These are phyloP conservation scores for Calonectria henricotiae DNA, from an alignment of 2,329 filamentous ascomycete species.

Conservation along the genomic window DNA sequence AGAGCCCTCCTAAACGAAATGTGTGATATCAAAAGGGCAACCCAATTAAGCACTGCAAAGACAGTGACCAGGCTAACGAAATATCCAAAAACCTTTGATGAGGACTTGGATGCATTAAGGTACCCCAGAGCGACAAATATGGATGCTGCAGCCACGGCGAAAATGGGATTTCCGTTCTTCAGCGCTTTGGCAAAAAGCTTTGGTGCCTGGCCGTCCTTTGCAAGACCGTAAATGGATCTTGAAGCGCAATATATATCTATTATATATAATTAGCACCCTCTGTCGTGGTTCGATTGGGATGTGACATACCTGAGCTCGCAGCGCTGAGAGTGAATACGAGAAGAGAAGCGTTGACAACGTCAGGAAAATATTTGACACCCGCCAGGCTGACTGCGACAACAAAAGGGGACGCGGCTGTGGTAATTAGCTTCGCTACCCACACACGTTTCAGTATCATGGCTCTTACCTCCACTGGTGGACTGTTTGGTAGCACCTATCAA, in stretches of 20 bases:
- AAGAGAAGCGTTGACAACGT: conserved; percentile 49
- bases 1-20: conserved; percentile 59
- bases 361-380: conserved; percentile 43
- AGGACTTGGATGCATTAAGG: conserved; percentile 59
- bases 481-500: conserved; percentile 41
- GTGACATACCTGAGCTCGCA: conserved; percentile 32
- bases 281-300: background rate
- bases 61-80: conserved; percentile 63
- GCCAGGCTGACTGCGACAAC: conserved; percentile 47
- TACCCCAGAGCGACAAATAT: conserved; percentile 59
- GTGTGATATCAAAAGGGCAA: conserved; percentile 61
- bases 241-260: conserved; percentile 59
- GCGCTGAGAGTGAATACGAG: conserved; percentile 52
- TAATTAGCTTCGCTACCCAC: background rate
- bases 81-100: conserved; percentile 60
- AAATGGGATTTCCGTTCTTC: conserved; percentile 60
- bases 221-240: conserved; percentile 56
- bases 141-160: conserved; percentile 57
- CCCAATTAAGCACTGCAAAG: conserved; percentile 64
- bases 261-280: background rate
- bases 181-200: conserved; percentile 53
- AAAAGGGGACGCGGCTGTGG: conserved; percentile 46
- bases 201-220: conserved; percentile 60
- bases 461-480: conserved; percentile 39
- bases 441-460: background rate